Base-by-base conservation (phyloP, 1,139 yeast genomes). In the Kluyveromyces sp. region DNA sequence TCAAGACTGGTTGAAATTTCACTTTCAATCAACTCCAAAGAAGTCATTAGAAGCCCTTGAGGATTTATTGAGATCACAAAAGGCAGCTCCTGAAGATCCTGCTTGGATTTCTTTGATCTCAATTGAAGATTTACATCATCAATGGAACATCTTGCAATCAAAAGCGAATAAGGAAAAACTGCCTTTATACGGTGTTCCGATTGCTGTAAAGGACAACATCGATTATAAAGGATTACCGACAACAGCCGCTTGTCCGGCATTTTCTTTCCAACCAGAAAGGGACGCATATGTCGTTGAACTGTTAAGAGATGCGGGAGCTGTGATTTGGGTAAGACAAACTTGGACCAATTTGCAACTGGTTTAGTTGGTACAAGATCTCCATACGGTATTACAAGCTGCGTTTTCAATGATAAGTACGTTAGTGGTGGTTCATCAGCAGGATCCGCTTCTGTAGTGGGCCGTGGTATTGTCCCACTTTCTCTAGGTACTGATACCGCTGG, bases 401-500 rank as follows among this genome's bases (percentile, higher is more conserved):
- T 92, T 1, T 88, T 90, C 63, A 73, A 84, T 55, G 69, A 73
- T 39, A 72, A 79, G 46, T 90, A 88, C 61, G 96, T 90, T 26
- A 77, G 89, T 46, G 97, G 98, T 39, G 98, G 98, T 28, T 88
- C 96, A 5, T 83, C 94, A 33, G 88, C 97, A 1, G 98, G 98
- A n/a, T 86, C 96, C 26, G 95, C 96, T 4, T 81, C 83, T 15
- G 92, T 83, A 30, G 97, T 88, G 25, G 89, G 89, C 25, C 74
- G 89, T 55, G 97, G 97, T 47, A 73, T 83, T 47, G 96, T 86
- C 21, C 96, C 97, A 29, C 59, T 90, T 45, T 74, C 96, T 2
- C 73, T 92, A 56, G 97, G 97, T 43, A 90, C 97, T 5, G 98
- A 92, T 63, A 92, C 98, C 39, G 97, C 97, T n/a, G 98, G 98